Evolutionary conservation across 106 monocot species (phyloP), one percentile per base, ranked within the genome.

Genomic region (Dioscorea zingiberensis): DNA sequence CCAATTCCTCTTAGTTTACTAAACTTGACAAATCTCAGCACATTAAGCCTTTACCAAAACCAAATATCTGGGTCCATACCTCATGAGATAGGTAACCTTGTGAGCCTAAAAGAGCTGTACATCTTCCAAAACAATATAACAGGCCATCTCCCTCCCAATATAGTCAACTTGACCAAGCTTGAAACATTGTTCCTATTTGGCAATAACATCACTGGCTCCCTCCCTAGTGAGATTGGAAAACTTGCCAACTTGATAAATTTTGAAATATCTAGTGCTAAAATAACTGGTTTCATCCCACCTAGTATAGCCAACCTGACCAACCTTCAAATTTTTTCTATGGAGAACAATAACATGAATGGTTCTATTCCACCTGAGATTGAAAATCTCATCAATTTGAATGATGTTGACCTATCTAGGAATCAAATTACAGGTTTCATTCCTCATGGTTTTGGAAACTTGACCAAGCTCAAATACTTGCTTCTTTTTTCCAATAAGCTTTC

Each of bases 61-160:
- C 6, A 38, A 27, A 25, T 74, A 55, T 26, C 47, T 9, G 67
- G 66, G 0, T 47, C n/a, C 21, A 59, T 74, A 22, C 66, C 60
- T 47, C 22, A 24, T 22, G 63, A 64, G 14, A 19, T 64, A 22
- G 63, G 63, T 2, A 64, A 64, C 9, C 63, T 64, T 21, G 24
- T 24, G 10, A 64, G 21, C 46, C 23, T 64, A 21, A 13, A 3
- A 2, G 14, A 22, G 45, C 27, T 64, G 4, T 0, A 47, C 7
- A 0, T 64, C 5, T 47, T n/a, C 13, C 0, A 64, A 3, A 47
- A 44, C 46, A 19, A 45, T 9, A 21, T 64, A 17, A 55, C 14
- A 3, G 77, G 77, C 3, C 21, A 17, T 0, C 54, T 77, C 11
- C 76, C 73, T 21, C 7, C 44, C 3, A 58, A 12, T 21, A 68